These are phyloP conservation scores for Plantago elongata DNA, from an alignment of 257 asterid species.

Conservation along the genomic window DNA sequence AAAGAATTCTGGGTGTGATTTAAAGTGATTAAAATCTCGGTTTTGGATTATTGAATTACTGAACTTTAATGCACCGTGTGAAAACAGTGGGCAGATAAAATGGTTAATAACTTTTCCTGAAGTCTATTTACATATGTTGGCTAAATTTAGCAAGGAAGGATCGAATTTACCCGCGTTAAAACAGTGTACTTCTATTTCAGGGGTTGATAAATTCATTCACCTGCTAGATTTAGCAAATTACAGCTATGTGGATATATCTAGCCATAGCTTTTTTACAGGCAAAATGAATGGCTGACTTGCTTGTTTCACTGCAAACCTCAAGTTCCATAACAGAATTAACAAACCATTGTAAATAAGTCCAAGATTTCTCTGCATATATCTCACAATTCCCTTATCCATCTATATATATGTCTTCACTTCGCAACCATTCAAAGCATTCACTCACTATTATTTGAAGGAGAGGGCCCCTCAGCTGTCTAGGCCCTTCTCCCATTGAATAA, in stretches of 20 bases:
- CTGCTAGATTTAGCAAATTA: not conserved
- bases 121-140: not conserved
- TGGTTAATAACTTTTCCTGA: not conserved
- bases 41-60: too few relatives aligned
- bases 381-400: not conserved
- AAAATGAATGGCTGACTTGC: conserved; percentile 17
- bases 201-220: too few relatives aligned
- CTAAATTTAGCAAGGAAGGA: not conserved
- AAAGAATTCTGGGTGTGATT: too few relatives aligned
- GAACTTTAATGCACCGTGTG: too few relatives aligned
- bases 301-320: conserved; percentile 21
- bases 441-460: conserved; percentile 16
- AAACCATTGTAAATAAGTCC: conserved; percentile 19
- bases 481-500: conserved; percentile 21
- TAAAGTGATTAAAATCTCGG: too few relatives aligned
- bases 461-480: conserved; percentile 20
- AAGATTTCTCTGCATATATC: not conserved
- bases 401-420: not conserved
- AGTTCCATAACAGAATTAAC: conserved; percentile 24
- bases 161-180: not conserved
- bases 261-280: not conserved
- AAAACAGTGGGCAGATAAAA: too few relatives aligned
- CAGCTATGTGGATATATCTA: not conserved
- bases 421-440: not conserved
- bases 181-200: not conserved